Conservation (phyloP, 768 basidiomycete genomes). For the Kondoa subrosea region DNA sequence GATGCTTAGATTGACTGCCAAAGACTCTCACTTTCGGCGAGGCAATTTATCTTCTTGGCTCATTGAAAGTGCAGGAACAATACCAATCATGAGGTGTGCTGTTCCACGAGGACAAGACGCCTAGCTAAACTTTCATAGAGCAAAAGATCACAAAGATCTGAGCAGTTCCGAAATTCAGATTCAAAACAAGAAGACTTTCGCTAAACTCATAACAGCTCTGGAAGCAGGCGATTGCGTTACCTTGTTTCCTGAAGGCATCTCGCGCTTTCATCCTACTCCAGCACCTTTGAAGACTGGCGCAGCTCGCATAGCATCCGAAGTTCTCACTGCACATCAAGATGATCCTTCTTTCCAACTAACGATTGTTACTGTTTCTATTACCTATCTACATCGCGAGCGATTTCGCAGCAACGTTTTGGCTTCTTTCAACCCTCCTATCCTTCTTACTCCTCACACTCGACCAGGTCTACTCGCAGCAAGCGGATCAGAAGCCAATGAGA, state of each 20-base stretch:
- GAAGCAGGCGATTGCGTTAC: slow-evolving; percentile 17
- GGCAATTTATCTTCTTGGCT: slow-evolving; percentile 77
- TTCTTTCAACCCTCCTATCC: slow-evolving; percentile 35
- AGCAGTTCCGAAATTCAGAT: neutral
- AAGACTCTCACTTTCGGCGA: slow-evolving; percentile 67
- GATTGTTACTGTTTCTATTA: slow-evolving; percentile 18
- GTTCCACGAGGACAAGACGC: neutral
- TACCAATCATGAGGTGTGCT: slow-evolving; percentile 46
- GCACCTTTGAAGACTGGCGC: slow-evolving; percentile 78
- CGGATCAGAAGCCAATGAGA: slow-evolving; percentile 37
- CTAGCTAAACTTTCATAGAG: slow-evolving; percentile 31
- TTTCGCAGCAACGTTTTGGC: slow-evolving; percentile 78
- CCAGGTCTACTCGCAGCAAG: neutral
- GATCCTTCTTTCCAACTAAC: slow-evolving; percentile 37
- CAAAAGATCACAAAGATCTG: slow-evolving; percentile 48
- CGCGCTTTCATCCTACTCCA: slow-evolving; percentile 68
- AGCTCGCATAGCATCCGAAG: slow-evolving; percentile 62
- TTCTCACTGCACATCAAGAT: slow-evolving; percentile 50
- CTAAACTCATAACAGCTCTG: slow-evolving; percentile 38
- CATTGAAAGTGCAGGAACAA: slow-evolving; percentile 70
- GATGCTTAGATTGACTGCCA: slow-evolving; percentile 69
- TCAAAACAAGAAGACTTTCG: slow-evolving; percentile 46
- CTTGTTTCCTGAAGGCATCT: slow-evolving; percentile 43
- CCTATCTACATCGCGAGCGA: slow-evolving; percentile 57
- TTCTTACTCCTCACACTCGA: slow-evolving; percentile 20